Conservation (phyloP, 805 yeast genomes). For the Candida adriatica region DNA sequence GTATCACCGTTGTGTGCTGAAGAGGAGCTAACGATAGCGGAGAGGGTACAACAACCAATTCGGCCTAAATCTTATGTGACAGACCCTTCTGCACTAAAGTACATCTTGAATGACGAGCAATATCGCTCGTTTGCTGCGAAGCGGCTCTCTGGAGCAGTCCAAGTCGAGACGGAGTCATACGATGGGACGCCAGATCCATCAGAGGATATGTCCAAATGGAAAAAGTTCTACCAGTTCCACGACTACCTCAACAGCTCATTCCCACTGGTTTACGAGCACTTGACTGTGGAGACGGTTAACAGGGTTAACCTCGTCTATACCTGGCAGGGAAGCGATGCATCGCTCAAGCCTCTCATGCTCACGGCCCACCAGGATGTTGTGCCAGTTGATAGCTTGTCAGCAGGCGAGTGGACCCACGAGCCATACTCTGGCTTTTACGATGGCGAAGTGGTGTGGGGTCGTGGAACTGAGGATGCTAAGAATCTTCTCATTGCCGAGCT, state of each 20-base stretch:
- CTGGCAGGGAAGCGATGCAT: constrained; percentile 46
- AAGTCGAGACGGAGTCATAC: constrained; percentile 36
- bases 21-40: too few relatives aligned
- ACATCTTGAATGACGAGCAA: constrained; percentile 28
- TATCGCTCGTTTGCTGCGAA: constrained; percentile 31
- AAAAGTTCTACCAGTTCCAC: constrained; percentile 34
- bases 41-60: too few relatives aligned
- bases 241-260: constrained; percentile 44
- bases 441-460: constrained; percentile 59
- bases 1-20: too few relatives aligned
- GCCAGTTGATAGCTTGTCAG: constrained; percentile 57
- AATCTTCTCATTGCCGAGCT: constrained; percentile 53
- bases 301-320: constrained; percentile 56
- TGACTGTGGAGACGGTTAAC: constrained; percentile 49
- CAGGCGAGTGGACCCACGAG: constrained; percentile 51
- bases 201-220: constrained; percentile 29
- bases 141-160: constrained; percentile 42
- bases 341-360: constrained; percentile 56
- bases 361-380: constrained; percentile 81
- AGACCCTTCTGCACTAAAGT: constrained; percentile 23
- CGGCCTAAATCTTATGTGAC: constrained; percentile 8
- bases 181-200: constrained; percentile 10
- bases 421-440: constrained; percentile 64
- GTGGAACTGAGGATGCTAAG: constrained; percentile 75
- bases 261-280: constrained; percentile 41